Percentiles rank a stretch among this genome's conserved stretches.
These are phyloP conservation scores for Phylloboletellus chloephorus DNA, from an alignment of 1,284 basidiomycete species.

Conservation along the genomic window DNA sequence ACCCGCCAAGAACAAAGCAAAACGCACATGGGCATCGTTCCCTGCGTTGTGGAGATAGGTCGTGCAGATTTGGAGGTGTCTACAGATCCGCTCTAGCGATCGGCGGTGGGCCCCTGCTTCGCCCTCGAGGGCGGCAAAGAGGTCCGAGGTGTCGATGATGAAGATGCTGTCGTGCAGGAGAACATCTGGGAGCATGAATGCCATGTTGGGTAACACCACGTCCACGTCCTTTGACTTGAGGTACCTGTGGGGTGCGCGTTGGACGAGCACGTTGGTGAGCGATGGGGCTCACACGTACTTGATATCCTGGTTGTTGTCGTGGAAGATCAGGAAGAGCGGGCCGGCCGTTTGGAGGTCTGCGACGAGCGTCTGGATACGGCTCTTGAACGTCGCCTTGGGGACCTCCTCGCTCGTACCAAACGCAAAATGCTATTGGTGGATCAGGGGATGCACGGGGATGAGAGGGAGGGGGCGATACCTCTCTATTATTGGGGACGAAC, in stretches of 20 bases:
- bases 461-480: constrained; percentile 40
- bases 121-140: constrained; percentile 69
- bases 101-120: constrained; percentile 46
- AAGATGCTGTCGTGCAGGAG: constrained; percentile 51
- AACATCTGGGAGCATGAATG: constrained; percentile 51
- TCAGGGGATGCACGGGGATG: not conserved
- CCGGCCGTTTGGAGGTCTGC: constrained; percentile 39
- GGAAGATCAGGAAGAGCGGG: constrained; percentile 76
- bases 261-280: not conserved
- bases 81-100: constrained; percentile 54
- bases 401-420: constrained; percentile 60
- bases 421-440: constrained; percentile 48
- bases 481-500: constrained; percentile 57
- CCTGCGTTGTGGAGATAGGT: constrained; percentile 74
- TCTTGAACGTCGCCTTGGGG: constrained; percentile 47
- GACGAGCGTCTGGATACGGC: constrained; percentile 48
- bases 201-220: constrained; percentile 48
- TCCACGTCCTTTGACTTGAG: constrained; percentile 46
- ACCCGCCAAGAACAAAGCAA: not conserved
- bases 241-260: constrained; percentile 38
- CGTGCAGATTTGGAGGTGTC: constrained; percentile 53
- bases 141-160: constrained; percentile 65
- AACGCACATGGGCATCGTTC: constrained; percentile 73
- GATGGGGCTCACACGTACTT: constrained; percentile 40
- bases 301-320: constrained; percentile 69